Conservation (phyloP, 768 basidiomycete species). For the Trametes elegans region DNA sequence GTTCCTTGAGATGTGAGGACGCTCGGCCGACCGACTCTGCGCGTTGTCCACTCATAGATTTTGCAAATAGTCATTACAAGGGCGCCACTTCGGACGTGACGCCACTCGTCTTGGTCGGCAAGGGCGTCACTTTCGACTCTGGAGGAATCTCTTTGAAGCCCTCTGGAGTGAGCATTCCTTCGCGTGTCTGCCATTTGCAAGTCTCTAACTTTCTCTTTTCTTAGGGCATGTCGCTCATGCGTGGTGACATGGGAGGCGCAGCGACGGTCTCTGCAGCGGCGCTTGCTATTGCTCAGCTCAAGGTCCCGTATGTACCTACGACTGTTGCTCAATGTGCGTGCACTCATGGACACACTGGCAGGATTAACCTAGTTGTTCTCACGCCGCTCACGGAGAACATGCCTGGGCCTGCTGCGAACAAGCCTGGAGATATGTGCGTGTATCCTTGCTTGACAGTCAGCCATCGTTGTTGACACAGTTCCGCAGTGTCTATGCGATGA, state of each 20-base stretch:
- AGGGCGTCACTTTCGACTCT: conserved; percentile 88
- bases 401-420: conserved; percentile 64
- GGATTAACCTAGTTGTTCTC: conserved; percentile 71
- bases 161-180: conserved; percentile 47
- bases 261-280: conserved; percentile 73
- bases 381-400: conserved; percentile 85
- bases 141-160: conserved; percentile 89
- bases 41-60: neutral
- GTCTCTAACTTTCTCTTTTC: neutral
- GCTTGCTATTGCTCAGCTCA: conserved; percentile 76
- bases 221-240: conserved; percentile 81
- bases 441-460: neutral
- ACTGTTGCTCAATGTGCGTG: neutral
- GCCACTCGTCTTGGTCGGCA: conserved; percentile 79
- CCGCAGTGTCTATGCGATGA: conserved; percentile 76
- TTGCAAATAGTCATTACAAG: conserved; percentile 64
- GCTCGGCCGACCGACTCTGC: neutral
- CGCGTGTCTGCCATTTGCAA: neutral
- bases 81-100: conserved; percentile 58
- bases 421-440: conserved; percentile 81
- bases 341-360: conserved; percentile 25
- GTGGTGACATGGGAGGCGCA: conserved; percentile 88
- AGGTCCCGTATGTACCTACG: conserved; percentile 66
- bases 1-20: conserved; percentile 75
- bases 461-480: neutral